Percentiles rank a stretch among this genome's conserved stretches.
phyloP scores from a whole-genome alignment of 805 yeast genomes.

The Candida arabinofermentans region DNA sequence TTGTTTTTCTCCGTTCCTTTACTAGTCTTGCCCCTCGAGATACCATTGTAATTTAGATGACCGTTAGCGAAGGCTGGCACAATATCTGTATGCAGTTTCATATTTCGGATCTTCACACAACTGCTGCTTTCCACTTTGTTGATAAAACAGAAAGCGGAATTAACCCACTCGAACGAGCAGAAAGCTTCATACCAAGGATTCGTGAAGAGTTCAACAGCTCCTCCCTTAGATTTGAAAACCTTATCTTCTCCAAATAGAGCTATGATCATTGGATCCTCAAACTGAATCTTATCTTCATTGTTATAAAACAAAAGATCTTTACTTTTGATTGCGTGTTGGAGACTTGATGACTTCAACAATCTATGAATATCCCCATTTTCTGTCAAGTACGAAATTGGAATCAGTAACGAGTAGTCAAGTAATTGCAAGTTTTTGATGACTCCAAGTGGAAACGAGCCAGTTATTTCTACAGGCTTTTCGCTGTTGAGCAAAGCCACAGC shows the following conservation, averaged over 20 bases:
- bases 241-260: constrained; percentile 32
- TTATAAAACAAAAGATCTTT: constrained; percentile 23
- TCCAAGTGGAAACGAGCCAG: constrained; percentile 35
- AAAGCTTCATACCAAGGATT: constrained; percentile 35
- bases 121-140: constrained; percentile 28
- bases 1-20: background rate
- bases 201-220: constrained; percentile 40
- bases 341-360: constrained; percentile 1
- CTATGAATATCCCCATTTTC: constrained; percentile 7
- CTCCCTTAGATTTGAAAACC: constrained; percentile 7
- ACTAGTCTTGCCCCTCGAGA: constrained; percentile 2
- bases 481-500: constrained; percentile 39
- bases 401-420: constrained; percentile 35
- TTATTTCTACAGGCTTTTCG: constrained; percentile 15
- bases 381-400: constrained; percentile 31
- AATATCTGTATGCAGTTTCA: constrained; percentile 25
- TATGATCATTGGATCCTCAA: constrained; percentile 35
- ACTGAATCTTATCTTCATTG: constrained; percentile 17
- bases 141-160: constrained; percentile 42
- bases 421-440: constrained; percentile 34
- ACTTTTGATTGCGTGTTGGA: constrained; percentile 17
- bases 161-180: constrained; percentile 32
- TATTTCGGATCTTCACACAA: constrained; percentile 37
- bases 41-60: constrained; percentile 12
- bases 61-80: constrained; percentile 24